Evolutionary conservation across 202 grass and related monocot genomes (phyloP).

Genomic region (Thinopyrum obtusiflorum): DNA sequence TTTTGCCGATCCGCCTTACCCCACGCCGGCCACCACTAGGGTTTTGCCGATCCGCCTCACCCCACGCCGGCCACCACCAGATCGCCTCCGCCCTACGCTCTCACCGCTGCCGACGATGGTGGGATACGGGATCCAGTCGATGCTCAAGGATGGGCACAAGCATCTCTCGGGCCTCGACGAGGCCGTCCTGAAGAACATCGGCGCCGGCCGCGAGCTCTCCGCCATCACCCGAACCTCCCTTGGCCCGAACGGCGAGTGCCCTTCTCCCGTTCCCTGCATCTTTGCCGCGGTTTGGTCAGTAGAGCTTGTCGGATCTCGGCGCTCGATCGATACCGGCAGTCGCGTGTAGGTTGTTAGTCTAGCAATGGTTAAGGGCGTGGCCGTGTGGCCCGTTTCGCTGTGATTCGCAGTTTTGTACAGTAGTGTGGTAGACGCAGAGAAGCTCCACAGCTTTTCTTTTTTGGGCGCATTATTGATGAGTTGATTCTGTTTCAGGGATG

Average conservation of each 20-base stretch:
- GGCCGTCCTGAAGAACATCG: conserved; percentile 86
- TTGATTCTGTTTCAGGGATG: conserved; percentile 59
- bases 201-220: conserved; percentile 78
- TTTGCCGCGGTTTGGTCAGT: background rate
- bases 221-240: conserved; percentile 83
- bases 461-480: background rate
- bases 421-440: background rate
- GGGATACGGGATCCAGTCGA: conserved; percentile 71
- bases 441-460: background rate
- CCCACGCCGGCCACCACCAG: background rate
- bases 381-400: background rate
- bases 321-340: conserved; percentile 6
- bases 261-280: background rate
- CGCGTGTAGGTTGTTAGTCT: background rate
- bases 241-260: conserved; percentile 71
- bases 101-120: conserved; percentile 25
- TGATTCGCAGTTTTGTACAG: no score
- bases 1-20: no score
- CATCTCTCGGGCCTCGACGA: conserved; percentile 83
- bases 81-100: background rate
- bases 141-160: conserved; percentile 96
- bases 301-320: conserved; percentile 13
- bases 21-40: conserved; percentile 13
- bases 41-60: conserved; percentile 21
- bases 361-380: background rate